phyloP scores from a whole-genome alignment of 2,329 filamentous ascomycete genomes.

The Aspergillus clavatus region DNA sequence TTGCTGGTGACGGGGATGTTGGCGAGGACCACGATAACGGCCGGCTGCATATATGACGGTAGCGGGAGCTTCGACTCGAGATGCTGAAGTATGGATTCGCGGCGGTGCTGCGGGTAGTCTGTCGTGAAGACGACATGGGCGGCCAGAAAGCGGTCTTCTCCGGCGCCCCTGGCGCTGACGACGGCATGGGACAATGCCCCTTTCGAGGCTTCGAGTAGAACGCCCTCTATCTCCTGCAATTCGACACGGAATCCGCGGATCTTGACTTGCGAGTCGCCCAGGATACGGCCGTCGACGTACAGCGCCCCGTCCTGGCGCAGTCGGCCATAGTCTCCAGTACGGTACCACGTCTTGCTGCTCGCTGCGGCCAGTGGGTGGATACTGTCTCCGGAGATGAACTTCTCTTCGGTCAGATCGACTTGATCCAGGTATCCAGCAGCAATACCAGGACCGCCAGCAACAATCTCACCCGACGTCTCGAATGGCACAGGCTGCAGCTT shows the following conservation, averaged over 20 bases:
- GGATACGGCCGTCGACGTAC: conserved; percentile 17
- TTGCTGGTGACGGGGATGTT: too few relatives aligned
- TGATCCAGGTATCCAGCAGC: not conserved
- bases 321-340: conserved; percentile 16
- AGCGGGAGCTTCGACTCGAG: conserved; percentile 19
- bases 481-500: not conserved
- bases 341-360: conserved; percentile 11
- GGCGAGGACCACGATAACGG: too few relatives aligned
- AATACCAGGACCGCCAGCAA: not conserved
- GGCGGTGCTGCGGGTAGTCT: too few relatives aligned
- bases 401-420: not conserved
- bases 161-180: conserved; percentile 13
- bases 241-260: conserved; percentile 35
- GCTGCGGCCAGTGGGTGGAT: too few relatives aligned
- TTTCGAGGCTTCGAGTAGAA: conserved; percentile 19
- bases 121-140: conserved; percentile 32
- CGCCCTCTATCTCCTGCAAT: conserved; percentile 39
- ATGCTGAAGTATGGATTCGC: too few relatives aligned
- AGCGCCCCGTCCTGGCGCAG: conserved; percentile 18
- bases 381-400: not conserved
- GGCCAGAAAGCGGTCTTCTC: conserved; percentile 25
- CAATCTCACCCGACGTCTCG: not conserved
- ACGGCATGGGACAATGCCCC: conserved; percentile 25
- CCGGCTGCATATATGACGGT: conserved; percentile 37
- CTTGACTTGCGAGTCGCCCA: conserved; percentile 17